Evolutionary conservation across 1,284 basidiomycete species (phyloP).

Genomic region (Tilletia walkeri): DNA sequence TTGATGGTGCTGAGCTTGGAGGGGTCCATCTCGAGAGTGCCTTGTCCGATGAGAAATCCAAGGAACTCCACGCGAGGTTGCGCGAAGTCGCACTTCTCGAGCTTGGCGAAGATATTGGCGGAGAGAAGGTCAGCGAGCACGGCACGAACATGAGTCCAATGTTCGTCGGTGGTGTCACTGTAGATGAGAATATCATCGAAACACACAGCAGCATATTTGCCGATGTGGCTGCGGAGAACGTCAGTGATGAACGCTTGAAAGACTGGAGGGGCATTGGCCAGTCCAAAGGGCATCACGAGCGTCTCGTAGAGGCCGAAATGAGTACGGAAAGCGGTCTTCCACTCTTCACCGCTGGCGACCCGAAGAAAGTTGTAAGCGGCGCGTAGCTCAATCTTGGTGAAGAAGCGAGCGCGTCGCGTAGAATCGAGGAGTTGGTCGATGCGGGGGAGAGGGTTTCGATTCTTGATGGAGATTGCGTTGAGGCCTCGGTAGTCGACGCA

Average conservation of each 20-base stretch:
- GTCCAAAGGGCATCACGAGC: slow-evolving; percentile 30
- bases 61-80: slow-evolving; percentile 57
- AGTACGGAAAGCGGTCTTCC: slow-evolving; percentile 46
- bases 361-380: slow-evolving; percentile 56
- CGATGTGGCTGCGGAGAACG: neutral
- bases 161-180: neutral
- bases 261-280: slow-evolving; percentile 14
- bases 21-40: slow-evolving; percentile 57
- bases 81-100: slow-evolving; percentile 19
- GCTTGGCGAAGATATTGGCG: neutral
- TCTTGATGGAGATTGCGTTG: slow-evolving; percentile 58
- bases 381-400: slow-evolving; percentile 56
- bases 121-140: neutral
- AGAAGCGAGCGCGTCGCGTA: slow-evolving; percentile 50
- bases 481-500: slow-evolving; percentile 60
- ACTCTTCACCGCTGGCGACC: slow-evolving; percentile 55
- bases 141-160: neutral
- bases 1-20: slow-evolving; percentile 57
- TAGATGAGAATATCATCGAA: neutral
- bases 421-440: slow-evolving; percentile 57
- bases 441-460: slow-evolving; percentile 56
- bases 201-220: neutral
- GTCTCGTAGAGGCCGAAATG: slow-evolving; percentile 17
- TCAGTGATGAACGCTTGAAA: slow-evolving; percentile 18
- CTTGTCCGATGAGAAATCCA: slow-evolving; percentile 56